phyloP scores from a whole-genome alignment of 1,284 basidiomycete species.

The Schizophyllum amplum region DNA sequence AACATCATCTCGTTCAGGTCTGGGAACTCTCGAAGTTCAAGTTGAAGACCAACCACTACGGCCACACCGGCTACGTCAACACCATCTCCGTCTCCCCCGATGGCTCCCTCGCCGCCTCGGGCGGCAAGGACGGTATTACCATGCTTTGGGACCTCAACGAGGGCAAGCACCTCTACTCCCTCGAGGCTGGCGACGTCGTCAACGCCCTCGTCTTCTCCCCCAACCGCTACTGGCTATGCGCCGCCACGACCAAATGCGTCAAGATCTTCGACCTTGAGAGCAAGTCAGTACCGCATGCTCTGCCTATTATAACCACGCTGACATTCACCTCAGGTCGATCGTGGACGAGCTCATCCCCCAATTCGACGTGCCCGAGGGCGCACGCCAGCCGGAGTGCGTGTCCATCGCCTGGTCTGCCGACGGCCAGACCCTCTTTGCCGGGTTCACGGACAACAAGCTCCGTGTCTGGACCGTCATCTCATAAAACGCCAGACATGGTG shows the following conservation, averaged over 20 bases:
- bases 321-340: slow-evolving; percentile 65
- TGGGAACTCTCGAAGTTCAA: slow-evolving; percentile 99
- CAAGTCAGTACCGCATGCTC: slow-evolving; percentile 58
- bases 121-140: slow-evolving; percentile 99
- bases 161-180: slow-evolving; percentile 99
- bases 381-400: slow-evolving; percentile 89
- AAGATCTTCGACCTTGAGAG: slow-evolving; percentile 99
- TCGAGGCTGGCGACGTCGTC: slow-evolving; percentile 98
- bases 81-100: slow-evolving; percentile 98
- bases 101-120: slow-evolving; percentile 97
- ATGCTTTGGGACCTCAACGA: slow-evolving; percentile 99
- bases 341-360: slow-evolving; percentile 98
- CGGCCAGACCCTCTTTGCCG: slow-evolving; percentile 94
- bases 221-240: slow-evolving; percentile 99
- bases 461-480: slow-evolving; percentile 88
- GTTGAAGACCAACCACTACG: slow-evolving; percentile 99
- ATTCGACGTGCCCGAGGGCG: slow-evolving; percentile 74
- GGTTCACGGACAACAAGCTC: slow-evolving; percentile 88
- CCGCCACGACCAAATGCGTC: slow-evolving; percentile 95
- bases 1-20: slow-evolving; percentile 51
- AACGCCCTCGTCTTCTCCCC: slow-evolving; percentile 99
- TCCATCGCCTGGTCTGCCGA: slow-evolving; percentile 99
- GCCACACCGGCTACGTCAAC: slow-evolving; percentile 99
- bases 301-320: background rate
- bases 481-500: slow-evolving; percentile 31